Percentiles rank a stretch among this genome's conserved stretches.
phyloP scores from a whole-genome alignment of 768 basidiomycete genomes.

The Hygrophorus pudorinus region DNA sequence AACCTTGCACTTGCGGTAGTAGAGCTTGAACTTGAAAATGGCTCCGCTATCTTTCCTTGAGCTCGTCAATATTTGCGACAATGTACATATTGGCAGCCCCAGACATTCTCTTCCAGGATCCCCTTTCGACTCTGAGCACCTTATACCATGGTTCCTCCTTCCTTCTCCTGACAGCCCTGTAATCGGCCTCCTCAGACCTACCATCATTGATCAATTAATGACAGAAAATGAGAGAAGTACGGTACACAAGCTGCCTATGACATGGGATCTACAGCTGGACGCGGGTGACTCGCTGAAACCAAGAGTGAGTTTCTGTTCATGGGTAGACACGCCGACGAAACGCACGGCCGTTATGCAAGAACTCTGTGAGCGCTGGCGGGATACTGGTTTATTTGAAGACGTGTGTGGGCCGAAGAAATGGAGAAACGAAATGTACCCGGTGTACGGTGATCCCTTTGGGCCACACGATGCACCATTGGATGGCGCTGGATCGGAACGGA shows the following conservation, averaged over 20 bases:
- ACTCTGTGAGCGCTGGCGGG: constrained; percentile 70
- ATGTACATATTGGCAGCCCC: constrained; percentile 33
- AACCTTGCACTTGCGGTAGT: background rate
- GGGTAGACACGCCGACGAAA: constrained; percentile 43
- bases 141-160: constrained; percentile 49
- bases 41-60: constrained; percentile 38
- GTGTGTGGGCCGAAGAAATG: constrained; percentile 72
- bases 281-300: constrained; percentile 13
- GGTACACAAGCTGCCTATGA: constrained; percentile 18
- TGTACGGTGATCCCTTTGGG: constrained; percentile 65
- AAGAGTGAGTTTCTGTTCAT: constrained; percentile 38
- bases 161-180: constrained; percentile 41
- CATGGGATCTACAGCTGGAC: constrained; percentile 27
- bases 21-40: background rate
- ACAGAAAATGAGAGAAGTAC: constrained; percentile 35
- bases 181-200: constrained; percentile 51
- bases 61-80: constrained; percentile 63
- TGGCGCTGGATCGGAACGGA: constrained; percentile 26
- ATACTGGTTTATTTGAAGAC: constrained; percentile 47
- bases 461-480: constrained; percentile 34
- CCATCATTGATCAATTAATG: constrained; percentile 43
- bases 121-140: constrained; percentile 26
- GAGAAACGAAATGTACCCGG: constrained; percentile 77
- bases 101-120: constrained; percentile 17
- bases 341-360: constrained; percentile 54